phyloP scores from a whole-genome alignment of 768 basidiomycete species.

The Pholiota molesta region DNA sequence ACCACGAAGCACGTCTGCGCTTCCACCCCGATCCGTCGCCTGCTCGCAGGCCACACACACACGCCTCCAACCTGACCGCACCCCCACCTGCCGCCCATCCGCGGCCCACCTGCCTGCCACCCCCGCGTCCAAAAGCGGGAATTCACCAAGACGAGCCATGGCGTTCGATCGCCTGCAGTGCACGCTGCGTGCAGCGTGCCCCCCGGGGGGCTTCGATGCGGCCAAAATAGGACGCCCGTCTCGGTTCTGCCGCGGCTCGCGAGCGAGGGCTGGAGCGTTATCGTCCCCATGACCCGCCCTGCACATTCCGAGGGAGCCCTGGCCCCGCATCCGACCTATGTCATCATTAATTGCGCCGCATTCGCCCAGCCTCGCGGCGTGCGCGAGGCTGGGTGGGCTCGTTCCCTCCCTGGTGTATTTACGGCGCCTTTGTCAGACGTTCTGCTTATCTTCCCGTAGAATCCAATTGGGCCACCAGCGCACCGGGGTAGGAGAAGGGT shows the following conservation, averaged over 20 bases:
- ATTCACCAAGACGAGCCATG: neutral
- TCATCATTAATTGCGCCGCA: neutral
- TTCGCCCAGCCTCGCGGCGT: neutral
- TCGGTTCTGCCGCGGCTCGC: neutral
- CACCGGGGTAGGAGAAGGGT: neutral
- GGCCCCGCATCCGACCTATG: neutral
- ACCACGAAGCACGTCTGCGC: no score
- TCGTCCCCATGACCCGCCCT: neutral
- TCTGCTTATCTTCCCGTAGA: neutral
- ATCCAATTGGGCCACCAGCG: neutral
- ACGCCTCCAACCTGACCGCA: neutral
- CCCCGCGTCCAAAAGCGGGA: neutral
- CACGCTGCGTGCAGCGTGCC: neutral
- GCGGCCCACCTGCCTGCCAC: neutral
- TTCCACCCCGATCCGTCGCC: no score
- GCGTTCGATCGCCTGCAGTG: neutral
- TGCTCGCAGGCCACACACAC: no score
- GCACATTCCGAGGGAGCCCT: neutral
- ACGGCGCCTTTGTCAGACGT: neutral
- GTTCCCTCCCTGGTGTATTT: neutral
- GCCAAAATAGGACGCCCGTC: neutral
- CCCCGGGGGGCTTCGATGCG: neutral
- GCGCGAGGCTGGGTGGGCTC: neutral
- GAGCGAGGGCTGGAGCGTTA: neutral
- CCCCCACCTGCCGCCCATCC: neutral